A percentile compares a stretch with the other conserved stretches of the same genome.
phyloP scores from a whole-genome alignment of 2,329 filamentous ascomycete species.

The Septoria linicola region DNA sequence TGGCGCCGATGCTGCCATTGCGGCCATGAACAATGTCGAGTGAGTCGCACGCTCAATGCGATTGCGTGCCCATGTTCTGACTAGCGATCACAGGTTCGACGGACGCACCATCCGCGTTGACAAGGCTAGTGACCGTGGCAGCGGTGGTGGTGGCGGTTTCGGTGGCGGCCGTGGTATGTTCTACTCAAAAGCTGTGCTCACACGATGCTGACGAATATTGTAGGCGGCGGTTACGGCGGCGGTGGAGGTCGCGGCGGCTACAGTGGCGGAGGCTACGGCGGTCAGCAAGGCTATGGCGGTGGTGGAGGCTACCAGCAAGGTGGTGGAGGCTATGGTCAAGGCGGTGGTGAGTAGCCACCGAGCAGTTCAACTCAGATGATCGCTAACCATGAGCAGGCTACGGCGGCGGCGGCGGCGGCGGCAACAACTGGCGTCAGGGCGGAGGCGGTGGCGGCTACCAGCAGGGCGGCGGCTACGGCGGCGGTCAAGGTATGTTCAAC shows the following conservation, averaged over 20 bases:
- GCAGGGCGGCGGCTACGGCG: constrained; percentile 17
- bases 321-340: constrained; percentile 36
- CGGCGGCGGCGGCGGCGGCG: constrained; percentile 20
- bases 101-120: constrained; percentile 93
- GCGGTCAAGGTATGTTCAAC: constrained; percentile 25
- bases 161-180: constrained; percentile 40
- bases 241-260: constrained; percentile 24
- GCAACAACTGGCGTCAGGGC: constrained; percentile 32
- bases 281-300: constrained; percentile 30
- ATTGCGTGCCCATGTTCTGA: constrained; percentile 9
- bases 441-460: constrained; percentile 27
- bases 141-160: constrained; percentile 59
- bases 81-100: constrained; percentile 68
- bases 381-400: constrained; percentile 2
- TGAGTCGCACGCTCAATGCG: constrained; percentile 49
- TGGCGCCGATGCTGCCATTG: constrained; percentile 75
- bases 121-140: constrained; percentile 81
- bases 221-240: constrained; percentile 22
- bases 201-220: constrained; percentile 1
- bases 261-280: constrained; percentile 29
- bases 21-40: constrained; percentile 85
- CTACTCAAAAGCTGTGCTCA: neutral
- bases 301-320: constrained; percentile 29
- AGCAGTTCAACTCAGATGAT: neutral
- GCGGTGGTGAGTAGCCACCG: constrained; percentile 27